Base-by-base conservation (phyloP, 768 basidiomycete genomes). In the Rhodotorula paludigena region DNA sequence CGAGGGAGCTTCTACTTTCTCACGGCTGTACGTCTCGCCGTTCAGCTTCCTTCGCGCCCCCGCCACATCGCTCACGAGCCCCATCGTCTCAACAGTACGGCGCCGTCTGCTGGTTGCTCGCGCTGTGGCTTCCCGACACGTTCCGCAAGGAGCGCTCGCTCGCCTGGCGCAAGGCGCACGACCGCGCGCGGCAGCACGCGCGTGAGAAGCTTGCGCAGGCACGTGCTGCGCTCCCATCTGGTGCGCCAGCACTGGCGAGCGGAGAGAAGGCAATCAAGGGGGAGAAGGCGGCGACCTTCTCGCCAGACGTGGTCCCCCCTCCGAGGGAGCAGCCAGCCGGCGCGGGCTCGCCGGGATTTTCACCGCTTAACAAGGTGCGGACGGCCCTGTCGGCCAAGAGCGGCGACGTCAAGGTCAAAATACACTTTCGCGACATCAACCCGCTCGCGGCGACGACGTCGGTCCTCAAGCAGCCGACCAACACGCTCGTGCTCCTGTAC, bases 1-100 rank as follows among this genome's bases (percentile, higher is more conserved):
- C 83, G 89, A 44, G 84, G 86, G 14, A 84, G 85, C 1, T 90
- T 93, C 77, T 93, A 89, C 84, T 90, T 92, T 77, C 82, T 92
- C 32, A 80, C 83, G 1, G 85, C 86, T 39, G 81, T 87, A 61
- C 83, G 83, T 15, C 84, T 2, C 48, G 12, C 41, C 20, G 10
- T 41, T 10, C 41, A 20, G 41, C 20, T 11, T 41, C 36, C 82
- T 41, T 83, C 82, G 57, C 80, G 84, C 57, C 51, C 85, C 45
- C 41, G 3, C 14, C 32, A 1, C 11, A 1, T n/a, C 20, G 32
- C 8, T 44, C 36, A 2, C 15, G n/a, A 32, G 23, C 25, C 14
- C 38, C 30, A 28, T 23, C 35, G 7, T 35, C 14, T 18, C 18
- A 3, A n/a, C 49, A 65, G 59, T 74, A 73, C 58, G 71, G 71